Evolutionary conservation across 345 rosid genomes (phyloP).

Genomic region (Erysimum cheiranthoides): DNA sequence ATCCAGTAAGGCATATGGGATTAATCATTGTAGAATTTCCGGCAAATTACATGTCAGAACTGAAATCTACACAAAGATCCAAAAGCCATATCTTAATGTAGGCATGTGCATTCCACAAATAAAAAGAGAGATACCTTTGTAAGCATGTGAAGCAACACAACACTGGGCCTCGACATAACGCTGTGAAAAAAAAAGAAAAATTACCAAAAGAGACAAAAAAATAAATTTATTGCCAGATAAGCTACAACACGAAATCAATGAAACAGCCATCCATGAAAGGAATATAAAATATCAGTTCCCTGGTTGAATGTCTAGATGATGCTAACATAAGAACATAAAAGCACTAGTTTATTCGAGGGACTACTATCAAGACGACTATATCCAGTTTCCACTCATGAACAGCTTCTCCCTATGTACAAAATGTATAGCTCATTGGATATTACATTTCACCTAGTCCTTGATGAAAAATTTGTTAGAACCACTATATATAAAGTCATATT

Average conservation of each 20-base stretch:
- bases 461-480: background rate
- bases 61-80: constrained; percentile 9
- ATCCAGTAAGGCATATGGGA: constrained; percentile 8
- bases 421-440: constrained; percentile 11
- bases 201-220: constrained; percentile 12
- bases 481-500: constrained; percentile 1
- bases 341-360: background rate
- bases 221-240: constrained; percentile 4
- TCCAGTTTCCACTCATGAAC: constrained; percentile 18
- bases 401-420: background rate
- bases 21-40: background rate
- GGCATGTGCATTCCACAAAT: constrained; percentile 20
- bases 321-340: constrained; percentile 20
- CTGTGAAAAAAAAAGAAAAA: constrained; percentile 53
- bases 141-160: constrained; percentile 89
- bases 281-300: background rate
- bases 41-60: background rate
- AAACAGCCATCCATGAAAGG: constrained; percentile 15
- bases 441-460: constrained; percentile 16
- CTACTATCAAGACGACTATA: constrained; percentile 7
- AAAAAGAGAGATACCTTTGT: constrained; percentile 66
- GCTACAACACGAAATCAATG: background rate
- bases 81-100: constrained; percentile 1
- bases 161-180: constrained; percentile 97
- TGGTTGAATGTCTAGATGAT: constrained; percentile 7